Evolutionary conservation across 306 rosid genomes (phyloP), one percentile per base, ranked within the genome.

Genomic region (Castanospermum australe): DNA sequence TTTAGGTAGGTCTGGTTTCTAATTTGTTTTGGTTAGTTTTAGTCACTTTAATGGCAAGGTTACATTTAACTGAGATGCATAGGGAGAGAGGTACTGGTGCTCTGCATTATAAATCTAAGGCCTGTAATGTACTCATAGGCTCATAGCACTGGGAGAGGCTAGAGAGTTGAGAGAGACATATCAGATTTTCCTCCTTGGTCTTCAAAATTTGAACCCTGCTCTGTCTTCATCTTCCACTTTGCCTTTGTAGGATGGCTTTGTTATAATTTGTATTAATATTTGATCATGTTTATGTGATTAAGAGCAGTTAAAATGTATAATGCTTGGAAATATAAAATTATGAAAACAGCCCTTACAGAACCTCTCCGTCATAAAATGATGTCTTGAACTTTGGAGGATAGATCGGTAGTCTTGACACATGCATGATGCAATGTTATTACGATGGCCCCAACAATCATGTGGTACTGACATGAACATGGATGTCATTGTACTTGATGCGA

Each of bases 401-500:
- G 39, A 9, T 28, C 10, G 5, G 21, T 60, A 32, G 2, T 57
- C 38, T 57, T 25, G 65, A 11, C 69, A 2, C 14, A 35, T 33
- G 15, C 38, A 79, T 59, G 78, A 52, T 72, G 48, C 51, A 66
- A 78, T 36, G 73, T 81, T 81, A 79, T 36, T 67, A 25, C 32
- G 8, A 81, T 64, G 83, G 79, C 76, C 83, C 67, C 81, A 67
- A 73, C 81, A 52, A 52, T 35, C 35, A 85, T 63, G 73, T 78
- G 81, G 81, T 81, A 75, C 71, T 85, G 88, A 85, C 88, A 85
- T 67, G 76, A 85, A 81, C 66, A 73, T n/a, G 81, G 88, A 81
- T 73, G 86, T 83, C 84, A 67, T 81, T 42, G 86, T 81, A 85
- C 88, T 67, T 73, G 88, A 81, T 81, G 75, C 79, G 54, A 77